Evolutionary conservation across 345 rosid species (phyloP), one percentile per base, ranked within the genome.

Genomic region (Cochlearia excelsa): DNA sequence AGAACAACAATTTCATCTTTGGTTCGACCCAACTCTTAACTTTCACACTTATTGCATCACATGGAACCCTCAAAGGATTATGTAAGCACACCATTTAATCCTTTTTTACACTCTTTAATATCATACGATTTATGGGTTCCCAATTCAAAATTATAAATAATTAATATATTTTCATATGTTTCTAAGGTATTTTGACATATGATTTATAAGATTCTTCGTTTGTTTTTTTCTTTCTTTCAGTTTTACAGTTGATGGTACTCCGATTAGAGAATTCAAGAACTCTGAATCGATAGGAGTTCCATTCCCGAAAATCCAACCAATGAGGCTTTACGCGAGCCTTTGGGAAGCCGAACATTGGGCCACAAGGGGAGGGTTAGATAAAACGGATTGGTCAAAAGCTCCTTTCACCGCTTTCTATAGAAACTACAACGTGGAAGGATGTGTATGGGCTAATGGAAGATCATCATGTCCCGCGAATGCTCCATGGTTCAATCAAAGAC

Each of bases 181-280:
- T 10, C 8, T 54, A 38, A 54, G n/a, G n/a, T n/a, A 16, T 16
- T 0, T 16, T 16, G 23, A 16, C 23, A 16, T 16, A 16, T 16
- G 23, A 16, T 16, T 16, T 16, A 39, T 57, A 16, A 5, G 62
- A 30, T 42, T 57, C 40, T 35, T 57, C 11, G 42, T 16, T 2
- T 29, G 52, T 4, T 9, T 3, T 41, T 28, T 27, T 4, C 2
- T 23, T 1, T 57, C 38, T 49, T 71, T 44, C 77, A 83, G 92
- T 29, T 75, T 85, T 70, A 78, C 58, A 1, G 90, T 80, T n/a
- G 92, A 84, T 63, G 82, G 83, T 7, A 76, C 52, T 5, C 81
- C 92, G 1, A 78, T 88, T 3, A 81, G 96, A 75, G 93, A 88
- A 61, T 85, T 83, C 80, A 80, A 80, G 75, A 88, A 88, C 83